A percentile compares a stretch with the other conserved stretches of the same genome.
These are phyloP conservation scores for Leccinum incarnatum DNA, from an alignment of 768 basidiomycete genomes.

Conservation along the genomic window DNA sequence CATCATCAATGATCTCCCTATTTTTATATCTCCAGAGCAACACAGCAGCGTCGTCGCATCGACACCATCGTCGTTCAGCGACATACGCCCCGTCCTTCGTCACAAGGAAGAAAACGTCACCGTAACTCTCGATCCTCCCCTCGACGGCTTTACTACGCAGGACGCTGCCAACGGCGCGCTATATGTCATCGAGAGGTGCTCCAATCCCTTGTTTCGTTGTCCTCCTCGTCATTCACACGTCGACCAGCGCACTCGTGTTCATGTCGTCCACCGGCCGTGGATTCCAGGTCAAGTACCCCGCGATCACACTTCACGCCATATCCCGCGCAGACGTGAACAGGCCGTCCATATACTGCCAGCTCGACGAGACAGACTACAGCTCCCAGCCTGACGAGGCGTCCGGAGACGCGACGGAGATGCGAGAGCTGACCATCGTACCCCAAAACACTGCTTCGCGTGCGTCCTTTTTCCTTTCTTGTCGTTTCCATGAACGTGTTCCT, in stretches of 20 bases:
- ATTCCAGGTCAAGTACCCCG: slow-evolving; percentile 83
- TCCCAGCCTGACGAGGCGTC: slow-evolving; percentile 35
- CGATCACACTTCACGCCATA: slow-evolving; percentile 91
- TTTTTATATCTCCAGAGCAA: slow-evolving; percentile 58
- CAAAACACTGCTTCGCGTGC: slow-evolving; percentile 53
- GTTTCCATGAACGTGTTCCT: slow-evolving; percentile 1
- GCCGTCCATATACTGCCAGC: slow-evolving; percentile 89
- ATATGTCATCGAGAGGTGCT: slow-evolving; percentile 84
- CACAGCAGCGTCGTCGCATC: slow-evolving; percentile 65
- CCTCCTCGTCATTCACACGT: slow-evolving; percentile 4
- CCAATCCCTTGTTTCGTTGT: slow-evolving; percentile 3
- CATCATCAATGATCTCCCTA: slow-evolving; percentile 41
- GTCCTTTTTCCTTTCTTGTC: slow-evolving; percentile 30
- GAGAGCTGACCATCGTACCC: slow-evolving; percentile 80
- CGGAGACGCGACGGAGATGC: slow-evolving; percentile 52
- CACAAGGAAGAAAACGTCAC: slow-evolving; percentile 72
- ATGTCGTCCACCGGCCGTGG: slow-evolving; percentile 67
- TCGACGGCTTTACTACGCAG: slow-evolving; percentile 54
- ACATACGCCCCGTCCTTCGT: slow-evolving; percentile 80
- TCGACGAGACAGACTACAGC: slow-evolving; percentile 61
- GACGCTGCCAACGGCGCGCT: slow-evolving; percentile 63
- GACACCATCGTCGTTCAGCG: slow-evolving; percentile 80
- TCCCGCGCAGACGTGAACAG: slow-evolving; percentile 58
- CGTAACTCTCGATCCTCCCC: slow-evolving; percentile 64
- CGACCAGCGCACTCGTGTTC: slow-evolving; percentile 69